Base-by-base conservation (phyloP, 164 flowering plant species). In the Nelumbo lutea region DNA sequence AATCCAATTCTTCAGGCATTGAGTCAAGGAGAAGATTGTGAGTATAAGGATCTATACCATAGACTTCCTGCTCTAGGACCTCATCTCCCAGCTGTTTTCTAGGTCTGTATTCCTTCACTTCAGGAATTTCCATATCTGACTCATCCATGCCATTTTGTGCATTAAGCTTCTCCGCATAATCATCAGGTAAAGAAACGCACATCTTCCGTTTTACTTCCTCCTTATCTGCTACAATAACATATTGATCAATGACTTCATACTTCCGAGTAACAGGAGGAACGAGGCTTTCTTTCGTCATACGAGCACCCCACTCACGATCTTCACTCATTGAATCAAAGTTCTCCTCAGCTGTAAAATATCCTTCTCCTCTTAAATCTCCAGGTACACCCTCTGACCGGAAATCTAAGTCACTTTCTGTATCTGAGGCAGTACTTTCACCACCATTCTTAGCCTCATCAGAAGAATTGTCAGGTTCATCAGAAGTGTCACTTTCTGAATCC, bases 241-340 rank as follows among this genome's bases (percentile, higher is more conserved):
- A 96, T 38, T 82, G 83, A 73, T 91, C 98, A 77, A 96, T 91
- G 52, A 96, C 95, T 82, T 96, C 99, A 77, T 96, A 96, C 75
- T 93, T 96, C 72, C 99, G 83, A 1, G 99, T 96, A 68, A 96
- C 96, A 65, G 99, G 99, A 79, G 99, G 99, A 61, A 96, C 99
- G 64, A 96, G 90, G 79, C 98, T 83, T 48, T 90, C 90, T 81
- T 96, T 93, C 41, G 99, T 96, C 99, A 96, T 96, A 40, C 99
- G 99, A 71, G 98, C 98, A 79, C 99, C 99, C 99, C 99, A 96
- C 76, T 96, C 99, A 45, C 99, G 98, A 8, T 90, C 99, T 61
- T 90, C 97, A 56, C 83, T 71, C 52, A 75, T 71, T 55, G 85
- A 76, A 69, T 88, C 91, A n/a, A 86, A 75, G 65, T 84, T 70